Base-by-base conservation (phyloP, 2,329 filamentous ascomycete genomes). In the Penicillium sp. region DNA sequence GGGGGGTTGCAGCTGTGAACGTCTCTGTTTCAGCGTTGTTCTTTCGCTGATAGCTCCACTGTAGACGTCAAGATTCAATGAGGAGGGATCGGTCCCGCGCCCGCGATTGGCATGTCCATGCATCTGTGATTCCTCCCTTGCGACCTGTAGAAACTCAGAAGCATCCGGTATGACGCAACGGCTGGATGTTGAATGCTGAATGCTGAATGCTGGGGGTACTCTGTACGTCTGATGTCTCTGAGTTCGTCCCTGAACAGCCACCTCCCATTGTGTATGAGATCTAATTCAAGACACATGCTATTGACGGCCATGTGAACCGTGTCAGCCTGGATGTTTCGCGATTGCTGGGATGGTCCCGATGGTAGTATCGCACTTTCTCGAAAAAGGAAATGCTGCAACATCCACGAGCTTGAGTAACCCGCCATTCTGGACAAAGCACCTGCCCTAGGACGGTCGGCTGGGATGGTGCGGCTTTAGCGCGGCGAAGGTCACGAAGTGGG, bases 381-480 rank as follows among this genome's bases (percentile, higher is more conserved):
- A 34, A 41, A 41, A 29, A 20, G 36, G 18, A 12, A 33, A 27
- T 24, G 27, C 46, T 48, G 33, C 17, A 12, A 36, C 21, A 33
- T 32, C 27, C 27, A 12, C 13, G 13, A 1, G 13, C 12, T 44
- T 17, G 13, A 40, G 15, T 13, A 37, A 44, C 17, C n/a, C 21
- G 18, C 10, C 13, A 20, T 23, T 7, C 29, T 39, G 33, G 33
- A 36, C 6, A 21, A 36, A 17, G 32, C 32, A 6, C 26, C 23
- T 30, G 3, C 34, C 26, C 30, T 13, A 39, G 10, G 13, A 40
- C 9, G 34, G 32, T 46, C 18, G 37, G 43, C 40, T 36, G 29
- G 26, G 15, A 37, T 60, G 46, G 51, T 51, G 50, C 53, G 49
- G 53, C 43, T 54, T 29, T 52, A 54, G 43, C 39, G 49, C 37